Evolutionary conservation across 345 rosid species (phyloP).

Genomic region (Gossypium anomalum): DNA sequence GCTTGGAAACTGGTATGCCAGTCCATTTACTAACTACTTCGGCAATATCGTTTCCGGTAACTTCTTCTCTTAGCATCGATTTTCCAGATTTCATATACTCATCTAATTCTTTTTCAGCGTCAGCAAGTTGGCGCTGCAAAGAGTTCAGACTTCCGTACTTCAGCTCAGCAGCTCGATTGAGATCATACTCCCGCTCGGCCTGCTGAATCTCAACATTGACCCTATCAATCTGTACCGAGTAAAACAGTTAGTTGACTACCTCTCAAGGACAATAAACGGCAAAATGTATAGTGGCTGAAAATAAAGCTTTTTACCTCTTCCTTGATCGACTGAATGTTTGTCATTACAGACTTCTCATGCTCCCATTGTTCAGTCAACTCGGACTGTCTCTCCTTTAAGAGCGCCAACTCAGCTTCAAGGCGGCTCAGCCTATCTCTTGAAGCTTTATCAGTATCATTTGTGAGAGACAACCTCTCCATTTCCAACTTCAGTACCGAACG

Average conservation of each 20-base stretch:
- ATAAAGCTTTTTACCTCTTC: conserved; percentile 57
- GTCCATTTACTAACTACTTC: conserved; percentile 98
- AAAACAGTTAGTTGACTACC: not conserved
- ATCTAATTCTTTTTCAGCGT: conserved; percentile 82
- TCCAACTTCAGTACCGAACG: conserved; percentile 90
- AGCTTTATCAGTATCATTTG: conserved; percentile 90
- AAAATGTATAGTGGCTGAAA: not conserved
- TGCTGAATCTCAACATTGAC: conserved; percentile 96
- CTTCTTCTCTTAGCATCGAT: conserved; percentile 98
- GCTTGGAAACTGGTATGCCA: conserved; percentile 92
- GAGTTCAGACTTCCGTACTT: conserved; percentile 92
- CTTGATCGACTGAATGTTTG: conserved; percentile 85
- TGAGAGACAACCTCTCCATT: conserved; percentile 96
- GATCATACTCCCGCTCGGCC: conserved; percentile 96
- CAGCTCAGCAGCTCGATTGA: conserved; percentile 96
- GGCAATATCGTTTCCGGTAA: conserved; percentile 84
- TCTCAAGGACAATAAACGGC: not conserved
- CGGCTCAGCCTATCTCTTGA: conserved; percentile 86
- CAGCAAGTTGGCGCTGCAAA: conserved; percentile 75
- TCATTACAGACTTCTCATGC: conserved; percentile 97
- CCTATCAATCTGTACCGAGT: conserved; percentile 62
- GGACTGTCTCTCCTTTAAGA: conserved; percentile 76
- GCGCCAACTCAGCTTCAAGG: conserved; percentile 70
- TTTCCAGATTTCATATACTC: conserved; percentile 89
- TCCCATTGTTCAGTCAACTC: conserved; percentile 95